Percentiles rank a stretch among this genome's conserved stretches.
Evolutionary conservation across 495 filamentous ascomycete genomes (phyloP).

Genomic region (Podospora sp.): DNA sequence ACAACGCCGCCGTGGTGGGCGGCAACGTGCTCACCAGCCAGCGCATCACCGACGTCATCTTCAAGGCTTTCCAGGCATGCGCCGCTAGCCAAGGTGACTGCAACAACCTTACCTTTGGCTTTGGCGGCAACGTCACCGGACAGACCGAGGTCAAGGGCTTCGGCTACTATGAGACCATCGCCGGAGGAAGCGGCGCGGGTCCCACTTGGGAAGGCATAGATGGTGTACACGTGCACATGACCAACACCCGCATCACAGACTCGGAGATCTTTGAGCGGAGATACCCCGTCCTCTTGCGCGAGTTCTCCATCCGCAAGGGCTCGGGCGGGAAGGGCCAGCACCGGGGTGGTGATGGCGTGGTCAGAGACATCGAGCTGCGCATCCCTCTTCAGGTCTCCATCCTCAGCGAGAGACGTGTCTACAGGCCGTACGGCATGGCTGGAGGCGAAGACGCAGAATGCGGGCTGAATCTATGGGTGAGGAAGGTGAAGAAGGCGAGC

Average conservation of each 20-base stretch:
- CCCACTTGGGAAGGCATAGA: slow-evolving; percentile 84
- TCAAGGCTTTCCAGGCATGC: slow-evolving; percentile 87
- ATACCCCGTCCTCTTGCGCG: slow-evolving; percentile 83
- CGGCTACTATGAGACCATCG: slow-evolving; percentile 98
- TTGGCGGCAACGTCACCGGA: slow-evolving; percentile 75
- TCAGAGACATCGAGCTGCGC: slow-evolving; percentile 93
- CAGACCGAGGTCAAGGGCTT: slow-evolving; percentile 70
- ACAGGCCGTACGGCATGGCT: slow-evolving; percentile 82
- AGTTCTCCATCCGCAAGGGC: slow-evolving; percentile 74
- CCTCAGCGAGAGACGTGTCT: slow-evolving; percentile 82
- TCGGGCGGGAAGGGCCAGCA: slow-evolving; percentile 76
- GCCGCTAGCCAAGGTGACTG: slow-evolving; percentile 90
- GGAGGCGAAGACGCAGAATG: slow-evolving; percentile 82
- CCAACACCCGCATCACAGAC: slow-evolving; percentile 98
- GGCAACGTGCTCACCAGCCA: slow-evolving; percentile 93
- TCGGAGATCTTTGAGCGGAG: slow-evolving; percentile 92
- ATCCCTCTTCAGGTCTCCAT: slow-evolving; percentile 88
- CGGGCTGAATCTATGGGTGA: slow-evolving; percentile 86
- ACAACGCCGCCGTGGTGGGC: slow-evolving; percentile 89
- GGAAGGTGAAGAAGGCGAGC: slow-evolving; percentile 59
- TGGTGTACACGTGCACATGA: slow-evolving; percentile 97
- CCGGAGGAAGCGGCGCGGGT: slow-evolving; percentile 87
- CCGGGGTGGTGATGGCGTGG: slow-evolving; percentile 83
- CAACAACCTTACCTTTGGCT: slow-evolving; percentile 87
- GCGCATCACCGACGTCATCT: slow-evolving; percentile 90